These are phyloP conservation scores for Sporothrix mexicana DNA, from an alignment of 2,329 filamentous ascomycete genomes.

Conservation along the genomic window DNA sequence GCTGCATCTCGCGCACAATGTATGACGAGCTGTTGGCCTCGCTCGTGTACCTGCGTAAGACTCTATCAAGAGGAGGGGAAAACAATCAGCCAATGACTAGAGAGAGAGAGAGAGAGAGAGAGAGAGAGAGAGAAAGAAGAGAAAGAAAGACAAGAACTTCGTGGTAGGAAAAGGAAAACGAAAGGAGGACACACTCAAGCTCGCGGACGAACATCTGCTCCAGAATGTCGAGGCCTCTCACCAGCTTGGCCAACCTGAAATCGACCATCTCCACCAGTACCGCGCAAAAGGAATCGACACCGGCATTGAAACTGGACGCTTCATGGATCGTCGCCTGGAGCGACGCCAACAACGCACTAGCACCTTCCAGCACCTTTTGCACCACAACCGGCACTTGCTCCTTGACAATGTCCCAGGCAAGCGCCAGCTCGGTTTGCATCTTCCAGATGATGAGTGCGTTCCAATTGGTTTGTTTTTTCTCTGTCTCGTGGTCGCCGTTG, in stretches of 20 bases:
- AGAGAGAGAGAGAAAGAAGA: too few species aligned
- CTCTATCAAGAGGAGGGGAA: background rate
- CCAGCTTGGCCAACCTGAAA: background rate
- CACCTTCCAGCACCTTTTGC: background rate
- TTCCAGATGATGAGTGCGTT: constrained; percentile 22
- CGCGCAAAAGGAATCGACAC: too few species aligned
- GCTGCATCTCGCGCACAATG: constrained; percentile 11
- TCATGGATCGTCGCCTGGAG: background rate
- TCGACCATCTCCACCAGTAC: background rate
- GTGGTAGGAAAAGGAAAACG: background rate
- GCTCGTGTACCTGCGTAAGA: background rate
- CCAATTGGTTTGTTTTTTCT: background rate
- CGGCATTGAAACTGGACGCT: background rate
- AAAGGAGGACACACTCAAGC: background rate
- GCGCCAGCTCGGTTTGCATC: constrained; percentile 22
- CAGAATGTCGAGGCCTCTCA: background rate
- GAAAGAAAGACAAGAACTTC: too few species aligned
- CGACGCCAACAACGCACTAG: background rate
- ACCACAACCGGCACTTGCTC: constrained; percentile 18
- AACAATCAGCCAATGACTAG: too few species aligned
- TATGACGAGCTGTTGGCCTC: constrained; percentile 11
- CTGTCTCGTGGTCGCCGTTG: constrained; percentile 24
- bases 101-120: too few species aligned
- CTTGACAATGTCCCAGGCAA: background rate
- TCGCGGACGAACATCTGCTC: background rate